These are phyloP conservation scores for Hortiboletus flavorubellus DNA, from an alignment of 768 basidiomycete genomes.

Conservation along the genomic window DNA sequence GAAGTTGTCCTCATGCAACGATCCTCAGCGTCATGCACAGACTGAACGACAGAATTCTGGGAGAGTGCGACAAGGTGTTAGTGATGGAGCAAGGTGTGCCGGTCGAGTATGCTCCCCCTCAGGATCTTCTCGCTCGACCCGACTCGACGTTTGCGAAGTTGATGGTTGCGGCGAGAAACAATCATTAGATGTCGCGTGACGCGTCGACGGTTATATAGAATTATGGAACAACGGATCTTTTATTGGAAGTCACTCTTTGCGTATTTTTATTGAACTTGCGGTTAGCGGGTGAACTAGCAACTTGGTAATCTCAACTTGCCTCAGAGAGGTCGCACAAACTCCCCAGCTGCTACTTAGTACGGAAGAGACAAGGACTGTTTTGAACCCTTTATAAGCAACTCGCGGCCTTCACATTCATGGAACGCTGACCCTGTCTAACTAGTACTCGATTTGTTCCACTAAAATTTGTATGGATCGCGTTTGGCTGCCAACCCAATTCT, in stretches of 20 bases:
- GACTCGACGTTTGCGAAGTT: conserved; percentile 28
- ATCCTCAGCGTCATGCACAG: conserved; percentile 32
- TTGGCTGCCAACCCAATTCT: too few species aligned
- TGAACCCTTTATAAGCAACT: too few species aligned
- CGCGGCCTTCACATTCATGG: too few species aligned
- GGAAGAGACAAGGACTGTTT: too few species aligned
- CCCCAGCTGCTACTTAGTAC: too few species aligned
- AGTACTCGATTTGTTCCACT: too few species aligned
- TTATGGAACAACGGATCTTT: neutral
- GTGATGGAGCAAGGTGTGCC: conserved; percentile 39
- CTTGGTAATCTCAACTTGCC: neutral
- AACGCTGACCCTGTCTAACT: too few species aligned
- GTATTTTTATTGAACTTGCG: neutral
- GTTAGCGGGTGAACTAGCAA: neutral
- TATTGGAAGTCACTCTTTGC: neutral
- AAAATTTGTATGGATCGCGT: too few species aligned
- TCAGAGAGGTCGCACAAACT: too few species aligned
- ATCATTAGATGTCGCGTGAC: neutral
- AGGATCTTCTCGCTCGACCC: conserved; percentile 19
- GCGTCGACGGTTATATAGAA: too few species aligned
- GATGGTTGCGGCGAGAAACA: conserved; percentile 25
- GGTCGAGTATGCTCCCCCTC: conserved; percentile 25
- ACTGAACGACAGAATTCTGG: conserved; percentile 26
- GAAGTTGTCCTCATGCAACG: conserved; percentile 28
- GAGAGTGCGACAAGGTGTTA: conserved; percentile 31